These are phyloP conservation scores for Podaxis sp. DNA, from an alignment of 768 basidiomycete species.

Conservation along the genomic window DNA sequence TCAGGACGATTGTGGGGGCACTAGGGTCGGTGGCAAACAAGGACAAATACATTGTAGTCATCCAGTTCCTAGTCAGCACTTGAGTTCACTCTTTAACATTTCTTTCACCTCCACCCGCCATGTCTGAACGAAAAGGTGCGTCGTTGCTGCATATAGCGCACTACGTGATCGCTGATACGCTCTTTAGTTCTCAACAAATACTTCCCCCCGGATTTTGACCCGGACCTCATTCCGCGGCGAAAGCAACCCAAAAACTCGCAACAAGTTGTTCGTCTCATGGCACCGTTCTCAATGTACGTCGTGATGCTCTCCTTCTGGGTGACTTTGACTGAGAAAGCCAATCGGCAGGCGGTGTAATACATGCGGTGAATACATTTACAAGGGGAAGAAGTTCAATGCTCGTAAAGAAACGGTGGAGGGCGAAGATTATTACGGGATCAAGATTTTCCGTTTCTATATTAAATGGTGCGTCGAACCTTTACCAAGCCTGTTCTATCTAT, in stretches of 20 bases:
- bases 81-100: not conserved
- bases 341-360: conserved; percentile 78
- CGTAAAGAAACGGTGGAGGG: conserved; percentile 97
- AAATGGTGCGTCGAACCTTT: conserved; percentile 59
- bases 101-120: conserved; percentile 29
- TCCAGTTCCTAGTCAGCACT: not conserved
- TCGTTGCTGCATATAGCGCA: not conserved
- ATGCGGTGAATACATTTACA: conserved; percentile 98
- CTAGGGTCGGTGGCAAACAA: not conserved
- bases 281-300: conserved; percentile 84
- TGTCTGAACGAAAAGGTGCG: conserved; percentile 84
- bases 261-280: conserved; percentile 98
- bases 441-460: conserved; percentile 91
- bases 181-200: conserved; percentile 84
- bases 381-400: conserved; percentile 99
- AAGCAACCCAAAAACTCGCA: conserved; percentile 92
- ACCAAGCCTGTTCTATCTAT: not conserved
- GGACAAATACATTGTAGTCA: not conserved
- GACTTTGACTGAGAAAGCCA: conserved; percentile 9
- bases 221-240: conserved; percentile 88
- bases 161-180: not conserved
- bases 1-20: no score
- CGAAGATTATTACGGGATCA: conserved; percentile 98
- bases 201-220: conserved; percentile 98
- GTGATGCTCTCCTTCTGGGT: conserved; percentile 7